Conservation (phyloP, 257 asterid genomes). For the Penstemon davidsonii region DNA sequence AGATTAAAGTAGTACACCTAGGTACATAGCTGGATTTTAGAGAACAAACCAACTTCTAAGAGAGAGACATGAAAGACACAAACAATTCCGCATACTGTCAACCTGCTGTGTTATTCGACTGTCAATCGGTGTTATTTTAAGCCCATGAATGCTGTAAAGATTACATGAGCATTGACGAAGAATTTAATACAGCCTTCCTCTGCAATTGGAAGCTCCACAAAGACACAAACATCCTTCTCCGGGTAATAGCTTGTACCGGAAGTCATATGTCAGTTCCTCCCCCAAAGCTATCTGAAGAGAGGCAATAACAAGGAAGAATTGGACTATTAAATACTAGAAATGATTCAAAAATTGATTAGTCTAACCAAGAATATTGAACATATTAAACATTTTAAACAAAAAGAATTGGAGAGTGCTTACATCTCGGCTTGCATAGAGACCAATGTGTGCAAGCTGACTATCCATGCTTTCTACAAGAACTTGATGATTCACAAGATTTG, state of each 20-base stretch:
- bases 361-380: not conserved
- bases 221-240: conserved; percentile 80
- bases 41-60: not conserved
- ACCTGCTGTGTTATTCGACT: not conserved
- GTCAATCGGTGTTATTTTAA: not conserved
- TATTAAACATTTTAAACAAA: not conserved
- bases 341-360: not conserved
- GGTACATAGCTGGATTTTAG: not conserved
- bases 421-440: conserved; percentile 87
- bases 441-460: conserved; percentile 79
- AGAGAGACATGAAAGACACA: not conserved
- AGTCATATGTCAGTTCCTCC: conserved; percentile 84
- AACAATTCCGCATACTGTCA: not conserved
- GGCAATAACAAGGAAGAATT: not conserved
- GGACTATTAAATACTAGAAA: not conserved
- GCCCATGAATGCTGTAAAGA: no score
- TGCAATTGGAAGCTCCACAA: conserved; percentile 86
- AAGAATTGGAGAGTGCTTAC: conserved; percentile 43
- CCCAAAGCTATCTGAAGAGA: conserved; percentile 68
- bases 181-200: conserved; percentile 71
- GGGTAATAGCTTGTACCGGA: conserved; percentile 58
- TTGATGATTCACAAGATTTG: conserved; percentile 91
- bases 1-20: not conserved
- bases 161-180: not conserved
- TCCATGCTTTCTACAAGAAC: conserved; percentile 98